These are phyloP conservation scores for Rhododendron vialii DNA, from an alignment of 148 eudicot species.

Conservation along the genomic window DNA sequence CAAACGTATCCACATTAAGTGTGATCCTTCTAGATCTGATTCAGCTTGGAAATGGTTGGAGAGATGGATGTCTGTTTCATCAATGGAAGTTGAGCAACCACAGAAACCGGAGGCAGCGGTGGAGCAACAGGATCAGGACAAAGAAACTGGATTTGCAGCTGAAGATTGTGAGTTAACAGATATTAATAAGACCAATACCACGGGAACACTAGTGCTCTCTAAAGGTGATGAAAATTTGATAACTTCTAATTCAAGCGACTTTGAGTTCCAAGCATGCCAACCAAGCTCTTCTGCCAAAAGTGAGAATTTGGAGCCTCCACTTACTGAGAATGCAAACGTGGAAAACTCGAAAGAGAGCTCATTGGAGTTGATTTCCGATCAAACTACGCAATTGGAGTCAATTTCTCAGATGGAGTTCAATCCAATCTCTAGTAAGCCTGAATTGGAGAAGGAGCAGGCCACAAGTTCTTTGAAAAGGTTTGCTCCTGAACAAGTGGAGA, in stretches of 20 bases:
- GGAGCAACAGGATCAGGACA: constrained; percentile 20
- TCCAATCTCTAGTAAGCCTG: constrained; percentile 20
- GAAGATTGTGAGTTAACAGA: constrained; percentile 27
- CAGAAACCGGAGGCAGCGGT: constrained; percentile 17
- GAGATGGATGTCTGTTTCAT: constrained; percentile 78
- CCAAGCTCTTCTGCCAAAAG: constrained; percentile 21
- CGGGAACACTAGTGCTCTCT: constrained; percentile 19
- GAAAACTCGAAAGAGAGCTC: constrained; percentile 17
- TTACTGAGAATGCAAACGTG: constrained; percentile 19
- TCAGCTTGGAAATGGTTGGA: constrained; percentile 92
- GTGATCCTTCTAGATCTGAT: constrained; percentile 67
- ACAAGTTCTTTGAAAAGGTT: constrained; percentile 26
- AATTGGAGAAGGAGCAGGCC: constrained; percentile 38
- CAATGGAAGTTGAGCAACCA: constrained; percentile 19
- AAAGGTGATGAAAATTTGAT: constrained; percentile 26
- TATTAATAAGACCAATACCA: constrained; percentile 11
- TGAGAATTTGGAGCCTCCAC: constrained; percentile 22
- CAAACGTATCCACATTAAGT: constrained; percentile 53
- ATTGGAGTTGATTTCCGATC: constrained; percentile 17
- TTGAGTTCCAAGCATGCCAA: constrained; percentile 13
- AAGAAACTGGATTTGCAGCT: constrained; percentile 23
- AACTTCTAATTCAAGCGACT: constrained; percentile 17
- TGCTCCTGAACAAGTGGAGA: constrained; percentile 51
- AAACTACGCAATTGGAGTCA: constrained; percentile 6
- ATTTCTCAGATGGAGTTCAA: constrained; percentile 20